These are phyloP conservation scores for Irpex lacteus DNA, from an alignment of 1,284 basidiomycete species.

Conservation along the genomic window DNA sequence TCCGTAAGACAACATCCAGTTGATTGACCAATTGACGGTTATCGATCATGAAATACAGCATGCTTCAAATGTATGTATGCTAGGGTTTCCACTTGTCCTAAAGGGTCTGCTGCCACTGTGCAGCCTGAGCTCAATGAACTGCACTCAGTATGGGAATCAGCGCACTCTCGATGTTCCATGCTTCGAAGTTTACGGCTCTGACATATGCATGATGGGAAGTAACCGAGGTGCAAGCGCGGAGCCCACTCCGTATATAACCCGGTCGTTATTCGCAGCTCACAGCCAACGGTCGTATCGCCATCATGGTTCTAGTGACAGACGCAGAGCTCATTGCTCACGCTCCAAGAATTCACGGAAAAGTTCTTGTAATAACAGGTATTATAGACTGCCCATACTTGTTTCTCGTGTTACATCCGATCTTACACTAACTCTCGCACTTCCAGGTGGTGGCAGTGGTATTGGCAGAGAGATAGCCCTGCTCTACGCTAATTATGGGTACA, in stretches of 20 bases:
- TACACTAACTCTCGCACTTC: background rate
- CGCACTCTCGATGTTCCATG: background rate
- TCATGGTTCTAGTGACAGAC: conserved; percentile 3
- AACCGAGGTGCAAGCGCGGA: background rate
- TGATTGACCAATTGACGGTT: too few species aligned
- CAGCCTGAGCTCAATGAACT: background rate
- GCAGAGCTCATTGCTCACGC: conserved; percentile 11
- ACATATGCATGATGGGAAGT: background rate
- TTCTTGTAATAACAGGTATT: conserved; percentile 15
- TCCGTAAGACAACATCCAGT: background rate
- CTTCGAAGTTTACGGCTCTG: background rate
- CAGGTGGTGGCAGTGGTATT: conserved; percentile 13
- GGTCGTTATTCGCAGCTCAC: background rate
- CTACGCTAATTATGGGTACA: conserved; percentile 13
- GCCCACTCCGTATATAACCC: background rate
- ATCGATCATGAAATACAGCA: too few species aligned
- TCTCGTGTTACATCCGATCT: background rate
- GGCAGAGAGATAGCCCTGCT: conserved; percentile 11
- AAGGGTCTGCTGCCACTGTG: background rate
- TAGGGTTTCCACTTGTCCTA: too few species aligned
- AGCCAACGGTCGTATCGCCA: background rate
- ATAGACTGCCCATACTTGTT: background rate
- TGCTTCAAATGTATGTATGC: too few species aligned
- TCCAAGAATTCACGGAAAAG: conserved; percentile 8
- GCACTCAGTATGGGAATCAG: background rate